Evolutionary conservation across 2,329 filamentous ascomycete species (phyloP).

Genomic region (Aspergillus amoenus): DNA sequence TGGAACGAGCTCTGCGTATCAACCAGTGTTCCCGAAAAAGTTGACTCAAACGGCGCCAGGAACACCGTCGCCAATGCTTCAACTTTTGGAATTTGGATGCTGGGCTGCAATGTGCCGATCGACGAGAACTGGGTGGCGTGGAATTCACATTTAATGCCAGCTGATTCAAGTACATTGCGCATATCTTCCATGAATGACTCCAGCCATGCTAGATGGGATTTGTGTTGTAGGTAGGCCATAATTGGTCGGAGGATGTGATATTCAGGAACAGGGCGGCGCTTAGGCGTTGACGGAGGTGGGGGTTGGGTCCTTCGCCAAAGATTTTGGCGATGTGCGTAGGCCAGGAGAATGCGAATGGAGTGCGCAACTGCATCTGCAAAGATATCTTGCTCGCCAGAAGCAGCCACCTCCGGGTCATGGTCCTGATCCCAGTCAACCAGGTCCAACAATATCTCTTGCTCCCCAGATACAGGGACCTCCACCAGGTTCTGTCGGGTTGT

Average conservation of each 20-base stretch:
- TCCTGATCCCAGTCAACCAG: conserved; percentile 60
- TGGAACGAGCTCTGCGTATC: conserved; percentile 36
- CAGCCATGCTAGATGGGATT: conserved; percentile 34
- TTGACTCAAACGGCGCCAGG: conserved; percentile 44
- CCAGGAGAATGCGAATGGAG: conserved; percentile 72
- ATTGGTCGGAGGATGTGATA: conserved; percentile 62
- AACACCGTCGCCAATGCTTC: conserved; percentile 46
- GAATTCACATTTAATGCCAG: conserved; percentile 32
- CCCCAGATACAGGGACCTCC: conserved; percentile 53
- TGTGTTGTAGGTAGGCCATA: conserved; percentile 54
- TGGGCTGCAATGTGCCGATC: conserved; percentile 15
- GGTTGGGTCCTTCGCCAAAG: conserved; percentile 64
- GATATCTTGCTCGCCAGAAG: conserved; percentile 29
- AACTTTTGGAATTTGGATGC: conserved; percentile 20
- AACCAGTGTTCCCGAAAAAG: conserved; percentile 38
- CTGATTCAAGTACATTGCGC: conserved; percentile 30
- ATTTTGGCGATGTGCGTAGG: conserved; percentile 75
- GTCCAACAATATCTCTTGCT: conserved; percentile 64
- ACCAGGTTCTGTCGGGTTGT: conserved; percentile 60
- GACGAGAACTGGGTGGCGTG: conserved; percentile 28
- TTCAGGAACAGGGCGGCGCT: conserved; percentile 50
- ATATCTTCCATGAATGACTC: conserved; percentile 34
- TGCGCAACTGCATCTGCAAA: conserved; percentile 67
- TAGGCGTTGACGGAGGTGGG: conserved; percentile 55
- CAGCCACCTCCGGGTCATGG: conserved; percentile 28